Evolutionary conservation across 1,139 yeast genomes (phyloP).

Genomic region (Tardiomyces depauwii): DNA sequence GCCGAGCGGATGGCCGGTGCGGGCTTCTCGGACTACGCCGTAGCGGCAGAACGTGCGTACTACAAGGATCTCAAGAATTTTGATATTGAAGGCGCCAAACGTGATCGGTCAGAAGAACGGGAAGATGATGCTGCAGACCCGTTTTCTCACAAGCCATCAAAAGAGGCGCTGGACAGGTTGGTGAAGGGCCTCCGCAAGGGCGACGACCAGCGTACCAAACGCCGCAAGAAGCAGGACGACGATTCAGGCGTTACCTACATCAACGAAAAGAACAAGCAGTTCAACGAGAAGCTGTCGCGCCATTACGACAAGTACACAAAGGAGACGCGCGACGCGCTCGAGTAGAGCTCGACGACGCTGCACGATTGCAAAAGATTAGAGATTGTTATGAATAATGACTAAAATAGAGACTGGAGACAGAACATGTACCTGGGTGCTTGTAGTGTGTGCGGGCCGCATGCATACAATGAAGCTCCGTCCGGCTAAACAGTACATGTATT

Average conservation of each 20-base stretch:
- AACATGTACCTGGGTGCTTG: no score
- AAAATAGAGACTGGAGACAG: no score
- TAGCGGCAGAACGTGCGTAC: constrained; percentile 11
- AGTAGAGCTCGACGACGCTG: constrained; percentile 30
- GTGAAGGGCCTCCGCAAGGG: constrained; percentile 31
- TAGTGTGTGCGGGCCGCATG: no score
- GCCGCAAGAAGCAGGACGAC: constrained; percentile 27
- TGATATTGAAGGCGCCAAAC: neutral
- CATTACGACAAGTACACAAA: constrained; percentile 38
- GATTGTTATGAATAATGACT: no score
- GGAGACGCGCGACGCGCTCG: constrained; percentile 30
- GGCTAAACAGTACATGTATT: no score
- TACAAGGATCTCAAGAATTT: neutral
- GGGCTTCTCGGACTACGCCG: constrained; percentile 14
- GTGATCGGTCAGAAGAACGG: constrained; percentile 2
- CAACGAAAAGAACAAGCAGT: constrained; percentile 70
- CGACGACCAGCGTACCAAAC: constrained; percentile 25
- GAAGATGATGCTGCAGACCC: constrained; percentile 15
- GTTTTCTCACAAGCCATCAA: constrained; percentile 26
- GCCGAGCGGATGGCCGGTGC: constrained; percentile 11
- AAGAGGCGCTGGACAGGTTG: constrained; percentile 31
- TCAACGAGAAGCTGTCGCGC: constrained; percentile 60
- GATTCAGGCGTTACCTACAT: constrained; percentile 34
- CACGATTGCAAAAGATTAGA: no score
- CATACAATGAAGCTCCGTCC: no score